Evolutionary conservation across 1,139 yeast species (phyloP).

Genomic region (Pichia sp.): DNA sequence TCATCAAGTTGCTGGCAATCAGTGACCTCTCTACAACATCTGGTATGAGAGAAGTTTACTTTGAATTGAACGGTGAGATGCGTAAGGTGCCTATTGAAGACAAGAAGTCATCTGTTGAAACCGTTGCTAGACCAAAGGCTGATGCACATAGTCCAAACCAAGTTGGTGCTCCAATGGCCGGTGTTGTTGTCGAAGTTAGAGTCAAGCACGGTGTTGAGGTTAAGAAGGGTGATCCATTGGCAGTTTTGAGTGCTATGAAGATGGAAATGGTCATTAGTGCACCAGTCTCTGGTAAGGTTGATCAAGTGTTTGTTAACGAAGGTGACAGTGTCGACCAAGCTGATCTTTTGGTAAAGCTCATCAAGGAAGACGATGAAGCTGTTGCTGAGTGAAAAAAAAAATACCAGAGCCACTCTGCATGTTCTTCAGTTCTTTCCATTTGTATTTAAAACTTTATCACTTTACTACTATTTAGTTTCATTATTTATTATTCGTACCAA

Average conservation of each 20-base stretch:
- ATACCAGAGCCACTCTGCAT: not conserved
- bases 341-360: slow-evolving; percentile 59
- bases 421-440: not conserved
- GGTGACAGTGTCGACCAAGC: slow-evolving; percentile 95
- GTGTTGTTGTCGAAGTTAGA: slow-evolving; percentile 93
- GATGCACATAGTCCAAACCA: slow-evolving; percentile 80
- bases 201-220: slow-evolving; percentile 82
- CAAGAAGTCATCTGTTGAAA: slow-evolving; percentile 76
- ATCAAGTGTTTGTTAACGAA: slow-evolving; percentile 68
- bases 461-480: not conserved
- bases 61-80: slow-evolving; percentile 97
- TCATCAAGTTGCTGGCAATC: slow-evolving; percentile 85
- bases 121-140: slow-evolving; percentile 86
- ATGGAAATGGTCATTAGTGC: slow-evolving; percentile 99
- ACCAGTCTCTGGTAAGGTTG: slow-evolving; percentile 78
- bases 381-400: not conserved
- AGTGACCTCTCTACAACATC: slow-evolving; percentile 82
- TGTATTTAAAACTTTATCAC: not conserved
- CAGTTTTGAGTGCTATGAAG: slow-evolving; percentile 97
- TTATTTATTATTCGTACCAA: not conserved
- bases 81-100: slow-evolving; percentile 92
- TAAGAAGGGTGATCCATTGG: slow-evolving; percentile 94
- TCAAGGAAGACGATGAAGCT: slow-evolving; percentile 19
- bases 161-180: slow-evolving; percentile 99
- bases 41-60: slow-evolving; percentile 94